Conservation (phyloP, 1,284 basidiomycete genomes). For the Ganoderma multipileum region DNA sequence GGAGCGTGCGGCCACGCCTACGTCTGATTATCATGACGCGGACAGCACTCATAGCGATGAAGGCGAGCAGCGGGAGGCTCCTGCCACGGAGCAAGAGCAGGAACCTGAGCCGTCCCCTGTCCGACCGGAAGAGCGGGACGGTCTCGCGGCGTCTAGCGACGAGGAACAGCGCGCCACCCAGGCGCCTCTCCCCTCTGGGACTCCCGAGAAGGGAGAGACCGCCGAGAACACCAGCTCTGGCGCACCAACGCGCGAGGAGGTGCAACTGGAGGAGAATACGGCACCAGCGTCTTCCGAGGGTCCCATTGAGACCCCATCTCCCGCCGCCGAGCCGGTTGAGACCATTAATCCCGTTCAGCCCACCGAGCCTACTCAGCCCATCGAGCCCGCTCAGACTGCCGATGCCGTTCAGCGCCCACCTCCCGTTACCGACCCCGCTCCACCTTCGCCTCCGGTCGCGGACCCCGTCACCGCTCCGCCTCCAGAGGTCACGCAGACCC, state of each 20-base stretch:
- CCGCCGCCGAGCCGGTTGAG: background rate
- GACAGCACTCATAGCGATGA: conserved; percentile 3
- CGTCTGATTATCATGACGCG: conserved; percentile 7
- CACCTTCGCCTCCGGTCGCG: background rate
- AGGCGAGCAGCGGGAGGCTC: background rate
- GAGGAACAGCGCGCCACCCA: background rate
- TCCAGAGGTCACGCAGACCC: background rate
- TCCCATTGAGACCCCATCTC: background rate
- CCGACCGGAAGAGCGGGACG: background rate
- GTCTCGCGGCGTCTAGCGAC: background rate
- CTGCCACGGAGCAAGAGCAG: background rate
- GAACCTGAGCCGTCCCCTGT: background rate
- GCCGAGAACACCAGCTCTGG: background rate
- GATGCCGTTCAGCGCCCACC: no score
- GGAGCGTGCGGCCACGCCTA: background rate
- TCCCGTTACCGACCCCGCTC: background rate
- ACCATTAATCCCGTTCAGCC: background rate
- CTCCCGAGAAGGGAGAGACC: background rate
- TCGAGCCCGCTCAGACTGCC: no score
- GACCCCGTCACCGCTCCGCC: background rate
- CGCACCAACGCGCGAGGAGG: background rate
- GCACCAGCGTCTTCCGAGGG: background rate
- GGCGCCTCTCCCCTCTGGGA: background rate
- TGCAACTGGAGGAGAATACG: background rate
- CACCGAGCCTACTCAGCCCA: background rate